These are phyloP conservation scores for Pythium vanterpoolii DNA, from an alignment of 352 stramenopile species.

Conservation along the genomic window DNA sequence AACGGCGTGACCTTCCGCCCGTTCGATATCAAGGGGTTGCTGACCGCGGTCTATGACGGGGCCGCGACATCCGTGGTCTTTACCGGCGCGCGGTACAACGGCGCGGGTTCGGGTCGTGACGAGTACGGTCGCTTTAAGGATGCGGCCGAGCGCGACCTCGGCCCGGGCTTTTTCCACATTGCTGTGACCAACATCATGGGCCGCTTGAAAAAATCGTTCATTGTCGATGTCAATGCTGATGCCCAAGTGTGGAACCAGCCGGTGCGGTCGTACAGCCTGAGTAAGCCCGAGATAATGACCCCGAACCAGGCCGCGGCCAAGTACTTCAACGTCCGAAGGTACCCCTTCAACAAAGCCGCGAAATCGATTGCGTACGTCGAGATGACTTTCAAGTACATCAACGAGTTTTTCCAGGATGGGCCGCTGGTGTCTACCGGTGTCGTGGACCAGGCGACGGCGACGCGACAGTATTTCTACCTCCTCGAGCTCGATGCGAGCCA, in stretches of 20 bases:
- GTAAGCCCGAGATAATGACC: conserved; percentile 31
- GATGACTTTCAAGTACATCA: conserved; percentile 41
- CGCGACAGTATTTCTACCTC: conserved; percentile 48
- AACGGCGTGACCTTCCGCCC: conserved; percentile 29
- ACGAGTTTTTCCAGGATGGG: conserved; percentile 37
- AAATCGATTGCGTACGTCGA: conserved; percentile 37
- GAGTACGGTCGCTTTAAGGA: conserved; percentile 45
- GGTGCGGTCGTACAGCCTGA: conserved; percentile 39
- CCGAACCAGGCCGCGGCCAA: conserved; percentile 23
- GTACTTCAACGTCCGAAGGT: conserved; percentile 18
- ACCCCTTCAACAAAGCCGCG: conserved; percentile 34
- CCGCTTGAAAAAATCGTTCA: conserved; percentile 30
- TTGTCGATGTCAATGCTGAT: conserved; percentile 38
- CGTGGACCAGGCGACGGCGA: conserved; percentile 31
- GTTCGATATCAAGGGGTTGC: conserved; percentile 23
- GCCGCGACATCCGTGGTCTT: conserved; percentile 33
- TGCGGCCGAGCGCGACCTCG: conserved; percentile 39
- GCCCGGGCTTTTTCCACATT: conserved; percentile 32
- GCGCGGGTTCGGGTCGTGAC: conserved; percentile 23
- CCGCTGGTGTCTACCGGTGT: conserved; percentile 27
- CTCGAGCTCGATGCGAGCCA: conserved; percentile 61
- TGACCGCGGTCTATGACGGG: conserved; percentile 24
- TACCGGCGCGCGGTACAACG: conserved; percentile 37
- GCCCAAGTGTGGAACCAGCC: conserved; percentile 58
- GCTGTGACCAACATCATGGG: conserved; percentile 42